Conservation (phyloP, 2,329 filamentous ascomycete genomes). For the Cladorrhinum sp. region DNA sequence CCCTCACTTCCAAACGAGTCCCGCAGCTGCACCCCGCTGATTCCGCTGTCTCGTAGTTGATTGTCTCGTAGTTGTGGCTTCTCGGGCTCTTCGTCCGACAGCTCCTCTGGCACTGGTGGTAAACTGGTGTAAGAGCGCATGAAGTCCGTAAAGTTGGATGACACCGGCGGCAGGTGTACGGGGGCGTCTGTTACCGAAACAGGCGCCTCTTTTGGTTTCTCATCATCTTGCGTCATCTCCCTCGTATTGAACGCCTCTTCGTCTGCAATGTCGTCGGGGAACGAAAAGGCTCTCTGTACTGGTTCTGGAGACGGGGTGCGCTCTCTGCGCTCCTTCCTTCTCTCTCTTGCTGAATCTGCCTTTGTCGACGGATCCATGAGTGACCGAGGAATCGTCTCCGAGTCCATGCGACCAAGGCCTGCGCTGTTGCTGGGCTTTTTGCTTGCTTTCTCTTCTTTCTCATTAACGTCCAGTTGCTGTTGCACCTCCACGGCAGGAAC, state of each 20-base stretch:
- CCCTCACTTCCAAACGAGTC: slow-evolving; percentile 40
- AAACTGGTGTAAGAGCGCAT: slow-evolving; percentile 45
- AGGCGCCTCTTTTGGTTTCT: slow-evolving; percentile 16
- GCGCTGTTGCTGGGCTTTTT: neutral
- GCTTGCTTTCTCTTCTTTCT: neutral
- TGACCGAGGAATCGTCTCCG: slow-evolving; percentile 30
- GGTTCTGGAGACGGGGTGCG: slow-evolving; percentile 23
- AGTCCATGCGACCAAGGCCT: slow-evolving; percentile 32
- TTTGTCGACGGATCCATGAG: slow-evolving; percentile 19
- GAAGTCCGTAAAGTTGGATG: slow-evolving; percentile 36
- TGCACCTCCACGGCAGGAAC: neutral
- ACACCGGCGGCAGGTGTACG: slow-evolving; percentile 24
- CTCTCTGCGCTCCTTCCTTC: slow-evolving; percentile 16
- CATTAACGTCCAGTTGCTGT: too few relatives aligned
- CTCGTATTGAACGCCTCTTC: slow-evolving; percentile 27
- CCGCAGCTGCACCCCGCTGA: slow-evolving; percentile 56
- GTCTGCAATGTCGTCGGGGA: slow-evolving; percentile 31
- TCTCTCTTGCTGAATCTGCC: slow-evolving; percentile 19
- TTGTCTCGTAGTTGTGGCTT: slow-evolving; percentile 30
- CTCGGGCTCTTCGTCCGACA: slow-evolving; percentile 43
- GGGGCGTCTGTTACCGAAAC: slow-evolving; percentile 16
- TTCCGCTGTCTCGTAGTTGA: slow-evolving; percentile 52
- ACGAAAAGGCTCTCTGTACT: slow-evolving; percentile 28
- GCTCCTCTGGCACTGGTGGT: slow-evolving; percentile 50
- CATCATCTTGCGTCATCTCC: slow-evolving; percentile 14